Base-by-base conservation (phyloP, 441 rosid genomes). In the Lagerstroemia fauriei region DNA sequence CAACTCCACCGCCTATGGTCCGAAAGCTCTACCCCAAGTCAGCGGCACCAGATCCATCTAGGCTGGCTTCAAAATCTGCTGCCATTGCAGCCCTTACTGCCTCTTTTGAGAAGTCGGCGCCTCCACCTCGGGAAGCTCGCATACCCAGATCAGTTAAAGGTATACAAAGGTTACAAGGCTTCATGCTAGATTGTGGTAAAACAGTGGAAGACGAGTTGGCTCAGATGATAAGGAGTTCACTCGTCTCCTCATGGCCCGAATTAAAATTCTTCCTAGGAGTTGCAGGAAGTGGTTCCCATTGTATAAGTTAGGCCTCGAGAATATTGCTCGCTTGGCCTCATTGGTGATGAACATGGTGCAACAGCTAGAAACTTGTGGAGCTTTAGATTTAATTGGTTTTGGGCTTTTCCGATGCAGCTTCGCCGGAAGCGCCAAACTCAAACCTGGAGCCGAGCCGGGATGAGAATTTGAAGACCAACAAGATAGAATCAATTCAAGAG, bases 1-100 rank as follows among this genome's bases (percentile, higher is more conserved):
- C 99, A 71, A 94, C 99, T 85, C 99, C 99, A 57, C 99, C 99
- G 9, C 99, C 99, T n/a, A 87, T 91, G 86, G 90, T 91, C 82
- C 87, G 94, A 81, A 97, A 97, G 92, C 83, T 97, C 80, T 94
- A 94, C 87, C 99, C 99, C 1, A 97, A 93, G 85, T 92, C 99
- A 24, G 89, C 57, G 56, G 90, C 88, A 56, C 96, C 97, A 17
- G 99, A 91, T 86, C 86, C 94, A 72, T 83, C 81, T 17, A 88
- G 86, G 66, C 76, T 84, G 66, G 91, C 90, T 73, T 84, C 98
- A 57, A 95, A 90, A 83, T 88, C 99, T 51, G 18, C 97, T 50
- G 94, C 97, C 83, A 90, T 95, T 68, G 94, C 96, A 41, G 90
- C 98, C 75, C 92, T 96, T 31, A 88, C 86, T 76, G 87, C 95